phyloP scores from a whole-genome alignment of 805 yeast species.

The Blastobotrys americana region DNA sequence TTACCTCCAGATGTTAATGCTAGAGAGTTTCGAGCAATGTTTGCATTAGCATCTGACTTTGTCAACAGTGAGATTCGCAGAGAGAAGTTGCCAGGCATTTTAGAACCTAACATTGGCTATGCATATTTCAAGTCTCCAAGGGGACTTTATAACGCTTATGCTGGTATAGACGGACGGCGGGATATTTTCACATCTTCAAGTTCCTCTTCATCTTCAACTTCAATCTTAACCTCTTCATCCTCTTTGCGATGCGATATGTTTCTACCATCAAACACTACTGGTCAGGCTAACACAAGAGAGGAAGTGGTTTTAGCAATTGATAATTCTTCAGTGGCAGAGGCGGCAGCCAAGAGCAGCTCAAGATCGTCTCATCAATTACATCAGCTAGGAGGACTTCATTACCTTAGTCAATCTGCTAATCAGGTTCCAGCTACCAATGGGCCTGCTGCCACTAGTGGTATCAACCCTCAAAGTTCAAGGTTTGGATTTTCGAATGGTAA shows the following conservation, averaged over 20 bases:
- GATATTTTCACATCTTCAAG: not conserved
- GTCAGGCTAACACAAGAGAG: not conserved
- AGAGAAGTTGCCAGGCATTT: slow-evolving; percentile 20
- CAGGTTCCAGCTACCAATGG: not conserved
- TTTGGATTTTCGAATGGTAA: not conserved
- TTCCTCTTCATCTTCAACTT: not conserved
- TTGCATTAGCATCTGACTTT: slow-evolving; percentile 35
- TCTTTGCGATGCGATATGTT: not conserved
- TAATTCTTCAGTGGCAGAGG: not conserved
- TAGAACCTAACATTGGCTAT: slow-evolving; percentile 7
- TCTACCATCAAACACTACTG: not conserved
- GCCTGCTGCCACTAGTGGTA: not conserved
- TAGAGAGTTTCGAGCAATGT: slow-evolving; percentile 34
- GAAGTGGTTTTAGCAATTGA: not conserved
- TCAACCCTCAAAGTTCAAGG: not conserved
- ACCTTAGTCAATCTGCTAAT: not conserved
- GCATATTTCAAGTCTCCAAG: slow-evolving; percentile 17
- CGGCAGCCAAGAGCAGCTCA: not conserved
- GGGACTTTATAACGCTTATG: not conserved
- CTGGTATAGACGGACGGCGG: slow-evolving; percentile 2
- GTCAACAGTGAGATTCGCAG: slow-evolving; percentile 26
- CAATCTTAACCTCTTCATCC: not conserved
- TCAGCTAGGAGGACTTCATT: not conserved
- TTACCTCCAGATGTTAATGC: slow-evolving; percentile 33
- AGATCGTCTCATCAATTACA: not conserved